Percentiles rank a stretch among this genome's conserved stretches.
Evolutionary conservation across 768 basidiomycete species (phyloP).

Genomic region (Paxillus rubicundulus): DNA sequence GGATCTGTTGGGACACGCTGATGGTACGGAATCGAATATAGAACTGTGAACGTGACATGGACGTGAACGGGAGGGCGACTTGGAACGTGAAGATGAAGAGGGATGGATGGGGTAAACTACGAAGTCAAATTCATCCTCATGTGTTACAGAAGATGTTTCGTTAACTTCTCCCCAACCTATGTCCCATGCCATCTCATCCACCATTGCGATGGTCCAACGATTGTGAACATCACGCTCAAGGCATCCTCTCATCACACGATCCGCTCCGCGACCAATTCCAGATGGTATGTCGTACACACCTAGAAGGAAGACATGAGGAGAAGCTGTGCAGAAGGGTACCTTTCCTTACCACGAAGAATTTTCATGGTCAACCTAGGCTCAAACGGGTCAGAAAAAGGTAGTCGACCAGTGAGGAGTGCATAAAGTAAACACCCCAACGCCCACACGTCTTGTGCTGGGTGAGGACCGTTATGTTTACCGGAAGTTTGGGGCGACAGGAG

Average conservation of each 20-base stretch:
- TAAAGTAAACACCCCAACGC: slow-evolving; percentile 90
- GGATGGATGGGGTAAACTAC: slow-evolving; percentile 17
- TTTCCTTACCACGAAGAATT: slow-evolving; percentile 73
- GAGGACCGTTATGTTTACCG: slow-evolving; percentile 31
- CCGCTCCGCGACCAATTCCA: slow-evolving; percentile 57
- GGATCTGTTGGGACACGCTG: slow-evolving; percentile 41
- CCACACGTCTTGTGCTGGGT: slow-evolving; percentile 93
- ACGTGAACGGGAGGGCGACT: slow-evolving; percentile 32
- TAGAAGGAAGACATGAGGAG: slow-evolving; percentile 28
- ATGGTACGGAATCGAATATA: slow-evolving; percentile 14
- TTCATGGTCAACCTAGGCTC: slow-evolving; percentile 92
- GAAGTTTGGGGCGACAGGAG: slow-evolving; percentile 62
- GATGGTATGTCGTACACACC: slow-evolving; percentile 61
- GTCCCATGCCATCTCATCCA: slow-evolving; percentile 79
- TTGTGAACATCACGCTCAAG: slow-evolving; percentile 57
- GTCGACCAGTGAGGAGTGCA: slow-evolving; percentile 74
- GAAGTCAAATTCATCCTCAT: slow-evolving; percentile 29
- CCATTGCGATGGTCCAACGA: slow-evolving; percentile 80
- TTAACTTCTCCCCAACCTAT: slow-evolving; percentile 64
- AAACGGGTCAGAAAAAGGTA: slow-evolving; percentile 87
- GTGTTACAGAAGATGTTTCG: slow-evolving; percentile 30
- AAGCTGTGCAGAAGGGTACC: not conserved
- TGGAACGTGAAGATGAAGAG: slow-evolving; percentile 15
- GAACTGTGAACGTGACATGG: slow-evolving; percentile 20
- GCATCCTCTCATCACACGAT: slow-evolving; percentile 76